Evolutionary conservation across 2,329 filamentous ascomycete genomes (phyloP).

Genomic region (Lecanicillium sp.): DNA sequence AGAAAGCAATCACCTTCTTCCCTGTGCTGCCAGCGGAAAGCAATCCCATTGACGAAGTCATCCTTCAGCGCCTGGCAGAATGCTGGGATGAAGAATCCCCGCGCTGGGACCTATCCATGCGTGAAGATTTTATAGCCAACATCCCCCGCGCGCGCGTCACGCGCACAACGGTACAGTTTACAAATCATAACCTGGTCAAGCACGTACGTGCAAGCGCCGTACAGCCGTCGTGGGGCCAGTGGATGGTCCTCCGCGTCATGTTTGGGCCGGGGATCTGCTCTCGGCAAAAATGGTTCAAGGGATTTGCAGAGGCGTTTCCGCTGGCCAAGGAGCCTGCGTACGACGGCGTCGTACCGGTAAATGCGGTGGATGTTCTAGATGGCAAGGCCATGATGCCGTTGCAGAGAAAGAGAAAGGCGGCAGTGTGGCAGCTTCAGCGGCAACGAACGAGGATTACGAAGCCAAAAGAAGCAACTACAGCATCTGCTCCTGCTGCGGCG

Average conservation of each 20-base stretch:
- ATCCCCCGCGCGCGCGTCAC: constrained; percentile 4
- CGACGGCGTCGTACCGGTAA: constrained; percentile 1
- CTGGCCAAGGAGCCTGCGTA: neutral
- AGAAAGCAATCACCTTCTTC: neutral
- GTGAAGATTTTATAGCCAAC: neutral
- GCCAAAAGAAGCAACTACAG: neutral
- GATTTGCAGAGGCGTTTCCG: constrained; percentile 1
- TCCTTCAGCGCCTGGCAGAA: constrained; percentile 1
- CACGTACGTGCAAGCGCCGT: neutral
- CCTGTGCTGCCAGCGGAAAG: neutral
- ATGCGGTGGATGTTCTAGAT: neutral
- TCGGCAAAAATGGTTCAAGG: neutral
- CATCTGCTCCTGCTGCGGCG: neutral
- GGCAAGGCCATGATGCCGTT: neutral
- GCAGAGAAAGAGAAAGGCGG: neutral
- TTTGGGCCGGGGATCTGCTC: constrained; percentile 5
- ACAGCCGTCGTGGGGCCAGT: constrained; percentile 3
- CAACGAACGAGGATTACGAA: neutral
- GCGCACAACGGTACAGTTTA: neutral
- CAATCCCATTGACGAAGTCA: constrained; percentile 3
- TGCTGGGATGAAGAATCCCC: constrained; percentile 4
- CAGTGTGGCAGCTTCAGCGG: neutral
- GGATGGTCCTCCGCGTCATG: constrained; percentile 5
- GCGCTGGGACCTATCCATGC: constrained; percentile 1
- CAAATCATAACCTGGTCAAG: neutral